These are phyloP conservation scores for Scheffersomyces lignosus DNA, from an alignment of 805 yeast genomes.

Conservation along the genomic window DNA sequence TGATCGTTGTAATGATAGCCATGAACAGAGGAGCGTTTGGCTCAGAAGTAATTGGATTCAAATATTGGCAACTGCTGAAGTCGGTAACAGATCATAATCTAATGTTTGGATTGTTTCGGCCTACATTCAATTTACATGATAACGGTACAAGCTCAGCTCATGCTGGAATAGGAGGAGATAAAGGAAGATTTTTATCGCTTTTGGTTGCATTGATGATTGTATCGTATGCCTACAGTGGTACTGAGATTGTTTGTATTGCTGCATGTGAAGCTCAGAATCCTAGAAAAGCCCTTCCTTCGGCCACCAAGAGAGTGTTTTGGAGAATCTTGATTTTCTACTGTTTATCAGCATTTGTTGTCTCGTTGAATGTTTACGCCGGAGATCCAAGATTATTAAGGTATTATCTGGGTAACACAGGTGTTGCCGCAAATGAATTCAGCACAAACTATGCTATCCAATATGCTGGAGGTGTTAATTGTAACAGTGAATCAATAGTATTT, in stretches of 20 bases:
- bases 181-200: constrained; percentile 62
- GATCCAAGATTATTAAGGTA: constrained; percentile 70
- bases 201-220: constrained; percentile 63
- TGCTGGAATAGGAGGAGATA: constrained; percentile 59
- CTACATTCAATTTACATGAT: constrained; percentile 67
- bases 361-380: constrained; percentile 73
- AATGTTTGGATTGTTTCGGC: constrained; percentile 72
- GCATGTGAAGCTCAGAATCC: constrained; percentile 88
- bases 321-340: constrained; percentile 66
- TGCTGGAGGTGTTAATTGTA: constrained; percentile 39
- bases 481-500: constrained; percentile 18
- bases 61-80: constrained; percentile 61
- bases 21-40: constrained; percentile 60
- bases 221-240: constrained; percentile 76
- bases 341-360: constrained; percentile 65
- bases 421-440: constrained; percentile 16
- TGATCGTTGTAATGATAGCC: constrained; percentile 64
- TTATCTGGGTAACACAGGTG: constrained; percentile 38
- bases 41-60: constrained; percentile 55
- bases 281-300: constrained; percentile 70
- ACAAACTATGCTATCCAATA: constrained; percentile 29
- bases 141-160: constrained; percentile 49
- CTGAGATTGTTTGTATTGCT: constrained; percentile 79
- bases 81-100: constrained; percentile 48
- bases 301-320: constrained; percentile 74